Base-by-base conservation (phyloP, 2,329 filamentous ascomycete species). In the Colletotrichum sublineola region DNA sequence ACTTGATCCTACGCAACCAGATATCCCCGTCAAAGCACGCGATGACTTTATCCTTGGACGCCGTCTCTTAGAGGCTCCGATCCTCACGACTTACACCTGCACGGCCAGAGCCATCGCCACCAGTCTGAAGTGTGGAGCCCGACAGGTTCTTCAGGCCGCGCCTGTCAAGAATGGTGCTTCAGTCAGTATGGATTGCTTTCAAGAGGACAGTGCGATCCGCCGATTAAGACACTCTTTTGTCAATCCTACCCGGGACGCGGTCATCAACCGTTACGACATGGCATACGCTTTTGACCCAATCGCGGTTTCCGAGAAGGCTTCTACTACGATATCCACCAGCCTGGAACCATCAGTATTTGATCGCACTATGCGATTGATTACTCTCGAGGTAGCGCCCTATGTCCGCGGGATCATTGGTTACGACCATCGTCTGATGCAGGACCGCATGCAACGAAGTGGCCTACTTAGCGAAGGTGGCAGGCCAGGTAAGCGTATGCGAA, bases 311-410 rank as follows among this genome's bases (percentile, higher is more conserved):
- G 86, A 87, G 40, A 87, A 86, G 73, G 77, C 80, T 1, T 73
- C 78, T 20, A 75, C 77, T 48, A 74, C 77, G 9, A 75, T 77
- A 29, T 76, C 78, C 40, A 78, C 81, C 24, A 84, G 84, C 55
- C 85, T 94, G 1, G 89, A 90, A 44, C 86, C 92, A 0, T 95
- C 94, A 0, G 90, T 92, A 0, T 94, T 97, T 75, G 94, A 97
- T 77, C 90, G 93, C 55, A 90, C 90, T 0, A 83, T 93, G 76
- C 80, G 81, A 0, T 84, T 91, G 29, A 89, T 97, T 42, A 87
- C 89, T 0, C 84, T 92, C 15, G 96, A 99, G 74, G 85, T 98
- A 2, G 95, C 95, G 0, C 96, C 97, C 0, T 98, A 94, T 80
- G 89, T 98, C n/a, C 93, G 97, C 14, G 87, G 88, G 48, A 98